Conservation (phyloP, 2,329 filamentous ascomycete genomes). For the Diaporthe sp. region DNA sequence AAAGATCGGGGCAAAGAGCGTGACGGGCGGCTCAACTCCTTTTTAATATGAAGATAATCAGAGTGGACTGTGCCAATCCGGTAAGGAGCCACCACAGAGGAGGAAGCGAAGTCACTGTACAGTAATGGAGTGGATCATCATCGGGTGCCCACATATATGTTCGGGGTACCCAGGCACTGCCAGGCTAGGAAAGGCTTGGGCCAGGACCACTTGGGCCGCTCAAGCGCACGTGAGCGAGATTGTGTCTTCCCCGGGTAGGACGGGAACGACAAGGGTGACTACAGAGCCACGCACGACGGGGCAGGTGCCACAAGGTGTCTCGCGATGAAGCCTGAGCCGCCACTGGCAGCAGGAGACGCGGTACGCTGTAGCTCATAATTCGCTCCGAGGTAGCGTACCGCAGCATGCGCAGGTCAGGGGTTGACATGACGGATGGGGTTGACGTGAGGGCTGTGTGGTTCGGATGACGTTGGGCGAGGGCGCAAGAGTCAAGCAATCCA, state of each 20-base stretch:
- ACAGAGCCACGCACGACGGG: not conserved
- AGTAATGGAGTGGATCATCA: conserved; percentile 37
- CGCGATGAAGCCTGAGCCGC: not conserved
- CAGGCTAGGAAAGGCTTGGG: conserved; percentile 26
- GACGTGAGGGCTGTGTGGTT: conserved; percentile 22
- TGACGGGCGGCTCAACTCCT: conserved; percentile 38
- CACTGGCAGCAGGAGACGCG: conserved; percentile 18
- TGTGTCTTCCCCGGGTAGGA: conserved; percentile 23
- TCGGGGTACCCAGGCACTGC: conserved; percentile 22
- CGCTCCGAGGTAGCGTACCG: not conserved
- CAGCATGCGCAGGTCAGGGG: conserved; percentile 27
- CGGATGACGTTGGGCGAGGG: conserved; percentile 21
- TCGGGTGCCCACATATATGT: conserved; percentile 36
- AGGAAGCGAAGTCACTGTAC: conserved; percentile 39
- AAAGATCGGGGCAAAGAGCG: conserved; percentile 20
- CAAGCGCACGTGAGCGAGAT: conserved; percentile 26
- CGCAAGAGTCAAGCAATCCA: conserved; percentile 22
- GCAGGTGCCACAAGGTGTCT: not conserved
- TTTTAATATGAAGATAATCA: conserved; percentile 40
- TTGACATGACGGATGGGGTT: conserved; percentile 1
- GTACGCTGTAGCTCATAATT: not conserved
- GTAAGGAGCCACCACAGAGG: conserved; percentile 26
- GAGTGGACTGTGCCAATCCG: conserved; percentile 35
- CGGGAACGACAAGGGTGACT: conserved; percentile 2
- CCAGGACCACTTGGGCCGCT: conserved; percentile 25